Conservation (phyloP, 1,284 basidiomycete species). For the Bondarzewia mesenterica region DNA sequence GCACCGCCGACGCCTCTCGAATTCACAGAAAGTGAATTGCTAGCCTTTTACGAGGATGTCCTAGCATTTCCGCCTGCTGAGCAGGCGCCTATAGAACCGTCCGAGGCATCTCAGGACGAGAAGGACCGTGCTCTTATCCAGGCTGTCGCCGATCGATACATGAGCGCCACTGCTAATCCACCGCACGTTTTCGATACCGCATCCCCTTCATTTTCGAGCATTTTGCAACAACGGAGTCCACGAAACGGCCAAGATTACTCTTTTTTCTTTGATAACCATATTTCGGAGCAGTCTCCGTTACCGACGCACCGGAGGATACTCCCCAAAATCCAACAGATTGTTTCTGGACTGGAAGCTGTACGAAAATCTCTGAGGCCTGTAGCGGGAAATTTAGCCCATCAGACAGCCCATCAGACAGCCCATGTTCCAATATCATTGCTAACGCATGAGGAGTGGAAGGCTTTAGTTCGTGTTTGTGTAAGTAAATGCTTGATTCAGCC, state of each 20-base stretch:
- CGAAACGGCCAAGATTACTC: too few species aligned
- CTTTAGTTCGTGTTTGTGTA: constrained; percentile 34
- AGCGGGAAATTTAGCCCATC: neutral
- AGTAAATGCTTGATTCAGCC: constrained; percentile 9
- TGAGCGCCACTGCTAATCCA: neutral
- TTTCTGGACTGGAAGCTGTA: neutral
- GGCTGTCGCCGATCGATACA: constrained; percentile 4
- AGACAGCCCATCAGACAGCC: neutral
- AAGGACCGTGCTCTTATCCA: constrained; percentile 7
- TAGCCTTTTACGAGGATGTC: constrained; percentile 13
- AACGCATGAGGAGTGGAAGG: constrained; percentile 40
- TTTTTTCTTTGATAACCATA: neutral
- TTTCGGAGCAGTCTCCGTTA: neutral
- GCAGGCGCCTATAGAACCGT: neutral
- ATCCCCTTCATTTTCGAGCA: neutral
- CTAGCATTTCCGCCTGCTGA: constrained; percentile 9
- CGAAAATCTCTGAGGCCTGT: neutral
- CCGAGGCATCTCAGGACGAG: neutral
- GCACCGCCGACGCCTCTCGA: neutral
- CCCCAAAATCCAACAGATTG: neutral
- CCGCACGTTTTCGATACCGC: neutral
- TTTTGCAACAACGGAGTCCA: neutral
- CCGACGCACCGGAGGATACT: neutral
- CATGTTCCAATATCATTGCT: constrained; percentile 17
- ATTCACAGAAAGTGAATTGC: constrained; percentile 10